Evolutionary conservation across 1,284 basidiomycete species (phyloP), one percentile per base, ranked within the genome.

Genomic region (Cryptococcus jaspeensis): DNA sequence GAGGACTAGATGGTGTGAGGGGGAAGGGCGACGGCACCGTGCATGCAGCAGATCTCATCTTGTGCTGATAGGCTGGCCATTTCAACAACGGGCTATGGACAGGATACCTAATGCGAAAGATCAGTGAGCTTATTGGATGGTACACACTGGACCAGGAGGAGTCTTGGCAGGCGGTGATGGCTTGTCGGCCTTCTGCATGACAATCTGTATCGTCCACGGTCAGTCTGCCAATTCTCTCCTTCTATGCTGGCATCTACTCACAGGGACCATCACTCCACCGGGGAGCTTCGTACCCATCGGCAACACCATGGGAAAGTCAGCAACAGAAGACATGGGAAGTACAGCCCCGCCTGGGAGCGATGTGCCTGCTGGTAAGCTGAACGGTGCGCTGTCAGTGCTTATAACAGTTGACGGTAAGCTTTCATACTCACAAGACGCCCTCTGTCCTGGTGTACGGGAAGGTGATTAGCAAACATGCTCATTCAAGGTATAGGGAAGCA

Each of bases 201-300:
- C 62, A 49, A 72, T 72, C 67, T 70, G 36, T 23, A 12, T 11
- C 15, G 51, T 7, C 15, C 36, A 32, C 9, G 32, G 8, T 45
- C 36, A 37, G 47, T 12, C 41, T 36, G 1, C 42, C 12, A 49
- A 38, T 32, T 28, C 16, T 2, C 22, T 18, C 46, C 42, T 41
- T 42, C 22, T 37, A 45, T 40, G 22, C 41, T 45, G 36, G 50
- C 28, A 37, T 42, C 5, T 28, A 64, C 68, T 65, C 50, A 72
- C 70, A 5, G 71, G 71, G 0, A 73, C 71, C 69, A 73, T 70
- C 6, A 70, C 69, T 25, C 71, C 71, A 23, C 71, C 71, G 8
- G 69, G 71, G 37, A 73, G 54, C 45, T 71, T 71, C 1, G 64
- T 69, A 52, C 66, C 66, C 57, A 64, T 55, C 6, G 69, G 69